Conservation (phyloP, 2,329 filamentous ascomycete genomes). For the Scedosporium apiospermum region DNA sequence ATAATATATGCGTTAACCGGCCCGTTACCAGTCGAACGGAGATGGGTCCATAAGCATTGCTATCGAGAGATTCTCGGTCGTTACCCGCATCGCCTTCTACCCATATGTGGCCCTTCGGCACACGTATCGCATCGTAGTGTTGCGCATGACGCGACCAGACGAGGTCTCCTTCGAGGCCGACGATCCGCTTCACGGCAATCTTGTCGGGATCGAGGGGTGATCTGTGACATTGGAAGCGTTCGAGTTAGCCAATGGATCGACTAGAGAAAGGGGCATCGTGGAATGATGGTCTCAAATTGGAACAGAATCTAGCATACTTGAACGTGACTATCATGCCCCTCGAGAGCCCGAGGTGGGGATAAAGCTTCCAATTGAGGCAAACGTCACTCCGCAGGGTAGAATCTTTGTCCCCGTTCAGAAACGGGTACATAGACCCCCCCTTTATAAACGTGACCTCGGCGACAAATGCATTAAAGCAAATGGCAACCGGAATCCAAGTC, state of each 20-base stretch:
- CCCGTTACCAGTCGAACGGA: constrained; percentile 67
- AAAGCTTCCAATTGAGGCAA: constrained; percentile 51
- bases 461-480: constrained; percentile 53
- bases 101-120: constrained; percentile 86
- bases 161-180: constrained; percentile 71
- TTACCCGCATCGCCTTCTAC: constrained; percentile 69
- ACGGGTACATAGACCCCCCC: constrained; percentile 68
- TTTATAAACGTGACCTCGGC: constrained; percentile 47
- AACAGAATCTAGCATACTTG: constrained; percentile 33
- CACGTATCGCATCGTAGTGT: constrained; percentile 42
- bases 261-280: background rate
- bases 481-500: constrained; percentile 49
- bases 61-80: constrained; percentile 46
- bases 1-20: constrained; percentile 61
- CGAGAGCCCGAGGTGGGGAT: constrained; percentile 46
- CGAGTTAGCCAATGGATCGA: background rate
- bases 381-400: constrained; percentile 43
- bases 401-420: constrained; percentile 58
- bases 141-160: constrained; percentile 58
- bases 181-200: constrained; percentile 69
- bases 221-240: constrained; percentile 28
- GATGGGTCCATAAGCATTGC: constrained; percentile 83
- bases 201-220: constrained; percentile 62
- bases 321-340: constrained; percentile 70
- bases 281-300: background rate